These are phyloP conservation scores for Thymus mandschuricus DNA, from an alignment of 257 asterid species.

Conservation along the genomic window DNA sequence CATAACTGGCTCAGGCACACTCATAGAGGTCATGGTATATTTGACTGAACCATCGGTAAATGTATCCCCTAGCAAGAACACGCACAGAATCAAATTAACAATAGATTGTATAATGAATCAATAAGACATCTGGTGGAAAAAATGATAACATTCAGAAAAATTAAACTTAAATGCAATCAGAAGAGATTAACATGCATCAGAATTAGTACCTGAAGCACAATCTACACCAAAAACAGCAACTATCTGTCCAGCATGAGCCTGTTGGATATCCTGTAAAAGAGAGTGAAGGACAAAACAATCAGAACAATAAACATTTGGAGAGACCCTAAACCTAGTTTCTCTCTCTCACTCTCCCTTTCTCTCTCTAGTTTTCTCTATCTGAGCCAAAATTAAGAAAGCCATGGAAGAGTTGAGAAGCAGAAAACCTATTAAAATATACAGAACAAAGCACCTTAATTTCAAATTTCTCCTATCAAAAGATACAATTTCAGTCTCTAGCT, in stretches of 20 bases:
- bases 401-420: neutral
- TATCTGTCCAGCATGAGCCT: slow-evolving; percentile 99
- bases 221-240: slow-evolving; percentile 99
- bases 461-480: neutral
- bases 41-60: slow-evolving; percentile 93
- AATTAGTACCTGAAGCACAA: slow-evolving; percentile 87
- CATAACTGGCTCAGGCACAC: slow-evolving; percentile 99
- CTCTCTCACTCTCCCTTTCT: too few species aligned
- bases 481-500: neutral
- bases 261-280: slow-evolving; percentile 81
- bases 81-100: slow-evolving; percentile 26
- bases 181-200: neutral
- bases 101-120: slow-evolving; percentile 7
- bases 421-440: neutral
- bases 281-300: slow-evolving; percentile 3
- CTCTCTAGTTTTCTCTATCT: too few species aligned
- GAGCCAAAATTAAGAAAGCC: too few species aligned
- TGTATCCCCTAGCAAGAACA: slow-evolving; percentile 78
- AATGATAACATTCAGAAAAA: slow-evolving; percentile 3
- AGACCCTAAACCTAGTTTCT: neutral
- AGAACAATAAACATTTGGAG: slow-evolving; percentile 13
- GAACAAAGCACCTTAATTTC: neutral
- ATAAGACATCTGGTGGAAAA: slow-evolving; percentile 13
- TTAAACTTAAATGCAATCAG: slow-evolving; percentile 11
- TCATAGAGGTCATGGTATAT: slow-evolving; percentile 99